Evolutionary conservation across 352 stramenopile species (phyloP), one percentile per base, ranked within the genome.

Genomic region (Pythium folliculosum): DNA sequence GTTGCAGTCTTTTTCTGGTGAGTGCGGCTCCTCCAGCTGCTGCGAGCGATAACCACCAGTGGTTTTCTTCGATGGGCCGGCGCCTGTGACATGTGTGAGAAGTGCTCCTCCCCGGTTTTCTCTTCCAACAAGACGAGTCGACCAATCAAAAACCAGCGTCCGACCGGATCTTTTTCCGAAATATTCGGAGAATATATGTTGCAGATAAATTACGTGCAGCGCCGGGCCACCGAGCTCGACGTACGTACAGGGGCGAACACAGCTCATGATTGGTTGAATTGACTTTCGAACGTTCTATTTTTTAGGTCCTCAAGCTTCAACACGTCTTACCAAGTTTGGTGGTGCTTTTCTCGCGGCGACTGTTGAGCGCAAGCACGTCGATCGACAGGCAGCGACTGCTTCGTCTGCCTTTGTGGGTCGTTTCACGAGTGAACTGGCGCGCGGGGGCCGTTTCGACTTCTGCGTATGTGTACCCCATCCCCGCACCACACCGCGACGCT

Each of bases 181-280:
- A 67, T 62, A 58, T 63, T 63, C 35, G 6, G 22, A 71, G 65
- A 71, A 71, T 67, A 71, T 71, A 71, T 48, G n/a, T 5, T 23
- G 50, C 16, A 63, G 38, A 56, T 63, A 67, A 54, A 53, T 35
- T 56, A 37, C 21, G 43, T 22, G 30, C 50, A 61, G 22, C 21
- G 48, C 45, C 50, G 38, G 35, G 60, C 22, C 38, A 60, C 10
- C n/a, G 1, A 21, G 32, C 27, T 54, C 25, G 44, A n/a, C 16
- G 51, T 60, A 67, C 51, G 45, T 65, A 65, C 19, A n/a, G 35
- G n/a, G 19, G 14, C 25, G 6, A 50, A 37, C 52, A 12, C 37
- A 23, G 6, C 16, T 23, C 1, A 3, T 64, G 52, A 70, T 70
- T 70, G 63, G 63, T 27, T 25, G 63, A 59, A 60, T 70, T 14